A percentile compares a stretch with the other conserved stretches of the same genome.
Conservation (phyloP, 345 rosid species). For the rapeseed (Brassica napus) region DNA sequence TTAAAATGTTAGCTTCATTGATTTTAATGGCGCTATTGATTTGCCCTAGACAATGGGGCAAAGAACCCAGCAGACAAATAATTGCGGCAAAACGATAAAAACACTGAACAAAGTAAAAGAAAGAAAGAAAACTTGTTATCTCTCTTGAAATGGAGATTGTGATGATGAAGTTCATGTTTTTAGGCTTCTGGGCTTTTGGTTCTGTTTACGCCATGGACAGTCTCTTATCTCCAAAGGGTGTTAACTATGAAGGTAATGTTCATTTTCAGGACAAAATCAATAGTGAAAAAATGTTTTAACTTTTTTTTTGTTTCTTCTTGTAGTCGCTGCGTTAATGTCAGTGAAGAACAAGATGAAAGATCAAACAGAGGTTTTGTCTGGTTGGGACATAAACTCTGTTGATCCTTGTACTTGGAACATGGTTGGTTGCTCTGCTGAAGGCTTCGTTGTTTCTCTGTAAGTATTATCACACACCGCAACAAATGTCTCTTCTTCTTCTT, state of each 20-base stretch:
- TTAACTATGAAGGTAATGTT: conserved; percentile 79
- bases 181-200: conserved; percentile 28
- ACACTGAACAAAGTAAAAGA: not conserved
- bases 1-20: conserved; percentile 4
- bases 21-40: conserved; percentile 24
- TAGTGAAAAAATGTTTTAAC: not conserved
- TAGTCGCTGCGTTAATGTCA: conserved; percentile 93
- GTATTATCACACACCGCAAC: conserved; percentile 27
- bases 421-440: conserved; percentile 86
- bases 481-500: not conserved
- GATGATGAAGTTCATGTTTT: conserved; percentile 39
- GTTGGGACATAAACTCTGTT: conserved; percentile 97
- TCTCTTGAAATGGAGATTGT: conserved; percentile 39
- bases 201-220: conserved; percentile 51
- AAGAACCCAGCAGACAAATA: conserved; percentile 4
- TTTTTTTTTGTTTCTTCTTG: not conserved
- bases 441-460: conserved; percentile 79
- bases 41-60: conserved; percentile 36
- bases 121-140: not conserved
- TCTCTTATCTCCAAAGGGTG: conserved; percentile 94
- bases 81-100: conserved; percentile 7
- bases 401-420: conserved; percentile 98
- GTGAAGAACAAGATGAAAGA: conserved; percentile 81
- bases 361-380: conserved; percentile 57
- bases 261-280: not conserved